Base-by-base conservation (phyloP, 768 basidiomycete genomes). In the Holtermanniella nyarrowii region DNA sequence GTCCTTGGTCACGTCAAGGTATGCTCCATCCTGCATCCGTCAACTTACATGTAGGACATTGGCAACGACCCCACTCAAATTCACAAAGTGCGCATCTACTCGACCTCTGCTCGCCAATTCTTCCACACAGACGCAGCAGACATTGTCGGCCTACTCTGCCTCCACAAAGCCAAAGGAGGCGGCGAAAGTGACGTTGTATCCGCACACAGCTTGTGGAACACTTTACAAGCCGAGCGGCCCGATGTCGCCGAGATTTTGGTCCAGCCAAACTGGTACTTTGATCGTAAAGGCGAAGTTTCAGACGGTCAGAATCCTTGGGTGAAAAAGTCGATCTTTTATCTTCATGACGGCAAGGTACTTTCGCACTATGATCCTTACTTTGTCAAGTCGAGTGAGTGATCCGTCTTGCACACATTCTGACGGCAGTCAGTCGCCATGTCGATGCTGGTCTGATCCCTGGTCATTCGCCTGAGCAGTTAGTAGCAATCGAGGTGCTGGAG, bases 1-100 rank as follows among this genome's bases (percentile, higher is more conserved):
- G 55, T 68, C 22, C 54, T 68, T 16, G 70, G 70, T 3, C 70
- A 72, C 47, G 70, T 72, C 58, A 68, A 72, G 46, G 61, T 52
- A 24, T 43, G 48, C 26, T 13, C 16, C 10, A 23, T 20, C 3
- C n/a, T 11, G 5, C 4, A 26, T 37, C 25, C 31, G 43, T 20
- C 5, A 46, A 20, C 45, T 26, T 11, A 22, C 45, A 31, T n/a
- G 14, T 18, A 56, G 63, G 62, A 72, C 43, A 49, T 72, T 0
- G 63, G 65, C 4, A 66, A 72, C 43, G 67, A 72, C 46, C 68
- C 68, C 18, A 67, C 67, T 12, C 60, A 66, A 42, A 68, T 65
- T 27, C 55, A 67, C 50, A 60, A 58, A 42, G 58, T 62, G 39
- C 48, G 63, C 2, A 65, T 65, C 40, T 65, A 62, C 53, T 56